Evolutionary conservation across 2,329 filamentous ascomycete genomes (phyloP), one percentile per base, ranked within the genome.

Genomic region (Aureobasidium musti): DNA sequence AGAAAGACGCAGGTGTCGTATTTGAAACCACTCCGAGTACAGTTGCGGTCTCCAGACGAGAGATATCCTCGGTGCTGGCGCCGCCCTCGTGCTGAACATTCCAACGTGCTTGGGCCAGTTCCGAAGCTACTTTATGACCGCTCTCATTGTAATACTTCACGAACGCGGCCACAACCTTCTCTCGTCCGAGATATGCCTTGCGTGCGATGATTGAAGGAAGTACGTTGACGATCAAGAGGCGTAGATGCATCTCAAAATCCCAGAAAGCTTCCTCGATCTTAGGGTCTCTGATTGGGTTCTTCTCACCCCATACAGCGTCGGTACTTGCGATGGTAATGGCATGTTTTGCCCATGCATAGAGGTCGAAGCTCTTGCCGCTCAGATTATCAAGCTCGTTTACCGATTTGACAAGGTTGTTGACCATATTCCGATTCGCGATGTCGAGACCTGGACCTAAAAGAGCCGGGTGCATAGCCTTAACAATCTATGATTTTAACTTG

Each of bases 261-360:
- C 78, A 77, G 19, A 82, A 74, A 13, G 74, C 74, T 13, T 79
- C 71, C 1, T 79, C 63, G 3, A 81, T 68, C 11, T 68, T 68
- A 2, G 74, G 71, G 10, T 80, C 71, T 0, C 70, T 57, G 33
- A 82, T 74, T 0, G 80, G 80, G 64, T 83, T 81, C 1, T 77
- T 68, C 1, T 78, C 74, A 1, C 82, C 81, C 59, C 79, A 82
- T n/a, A 83, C 72, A 3, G 78, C 75, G 33, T 75, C 68, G 11
- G 74, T 74, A 0, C 78, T 79, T 6, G 79, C 79, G 3, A 77
- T 59, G 1, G 76, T 78, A 63, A 82, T 76, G 1, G 75, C 68
- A 8, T 77, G 67, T n/a, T 78, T 73, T 14, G 77, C 47, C 79
- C 79, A 81, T 0, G 73, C 39, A 67, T 73, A 82, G 0, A 83